Base-by-base conservation (phyloP, 2,329 filamentous ascomycete species). In the Fulvia fulva region DNA sequence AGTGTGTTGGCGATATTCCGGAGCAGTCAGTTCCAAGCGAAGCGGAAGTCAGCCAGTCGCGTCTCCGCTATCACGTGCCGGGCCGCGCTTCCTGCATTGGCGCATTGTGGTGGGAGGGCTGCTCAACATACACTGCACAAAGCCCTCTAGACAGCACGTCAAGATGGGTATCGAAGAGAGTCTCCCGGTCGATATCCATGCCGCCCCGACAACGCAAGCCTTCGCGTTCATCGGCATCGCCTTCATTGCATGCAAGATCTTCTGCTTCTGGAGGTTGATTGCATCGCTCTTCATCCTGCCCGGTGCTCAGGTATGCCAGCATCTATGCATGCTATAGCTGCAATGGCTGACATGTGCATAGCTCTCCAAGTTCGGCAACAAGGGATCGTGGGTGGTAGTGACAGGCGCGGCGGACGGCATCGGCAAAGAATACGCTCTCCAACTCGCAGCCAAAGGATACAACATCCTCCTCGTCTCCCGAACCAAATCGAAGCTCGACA, bases 391-490 rank as follows among this genome's bases (percentile, higher is more conserved):
- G 92, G 94, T 90, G 30, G 85, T 99, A 56, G 83, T 99, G 43
- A 99, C 94, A 25, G 94, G 94, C 63, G 94, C 93, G 53, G 97
- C 92, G 11, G 94, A 99, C 75, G 95, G 94, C 64, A 87, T 99
- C 63, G 94, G 94, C 73, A 97, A 96, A 77, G 94, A 99, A 78
- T 99, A 91, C 73, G 91, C 93, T 37, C 82, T 88, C 30, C 91
- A 97, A 74, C 87, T 99, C 57, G 92, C 94, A 23, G 81, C 85
- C 61, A 92, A 94, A 73, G 92, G 92, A 69, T 99, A 93, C 85
- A 97, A 97, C 77, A 81, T 97, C 67, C 80, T 99, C 62, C 90
- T 99, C 67, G 87, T 99, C 61, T 97, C 94, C 47, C 92, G 95
- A 69, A 97, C 95, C n/a, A 83, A 89, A 66, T 90, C 90, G 43